A percentile compares a stretch with the other conserved stretches of the same genome.
Conservation (phyloP, 2,329 filamentous ascomycete genomes). For the Akanthomyces muscarius region DNA sequence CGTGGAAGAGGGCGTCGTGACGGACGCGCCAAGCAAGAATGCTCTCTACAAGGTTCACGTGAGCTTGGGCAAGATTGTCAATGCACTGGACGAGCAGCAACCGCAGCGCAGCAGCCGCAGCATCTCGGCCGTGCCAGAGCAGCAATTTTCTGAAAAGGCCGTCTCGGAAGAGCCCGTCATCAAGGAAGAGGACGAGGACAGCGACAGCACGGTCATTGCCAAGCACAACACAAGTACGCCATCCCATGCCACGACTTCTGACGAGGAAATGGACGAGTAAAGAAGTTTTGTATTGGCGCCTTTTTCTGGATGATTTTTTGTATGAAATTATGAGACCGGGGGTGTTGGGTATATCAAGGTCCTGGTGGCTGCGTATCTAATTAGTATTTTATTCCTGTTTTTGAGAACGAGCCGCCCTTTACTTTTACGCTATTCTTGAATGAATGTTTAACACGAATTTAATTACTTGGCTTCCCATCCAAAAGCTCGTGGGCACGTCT, state of each 20-base stretch:
- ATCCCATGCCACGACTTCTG: slow-evolving; percentile 16
- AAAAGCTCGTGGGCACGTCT: too few species aligned
- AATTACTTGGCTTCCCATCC: too few species aligned
- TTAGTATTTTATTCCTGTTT: too few species aligned
- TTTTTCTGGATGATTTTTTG: too few species aligned
- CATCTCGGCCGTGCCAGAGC: slow-evolving; percentile 35
- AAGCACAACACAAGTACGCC: slow-evolving; percentile 27
- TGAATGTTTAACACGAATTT: too few species aligned
- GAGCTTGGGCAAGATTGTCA: slow-evolving; percentile 63
- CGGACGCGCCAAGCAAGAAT: slow-evolving; percentile 59
- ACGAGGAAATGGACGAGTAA: slow-evolving; percentile 32
- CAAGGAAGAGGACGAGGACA: slow-evolving; percentile 46
- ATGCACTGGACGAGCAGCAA: slow-evolving; percentile 48
- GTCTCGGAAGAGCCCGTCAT: slow-evolving; percentile 41
- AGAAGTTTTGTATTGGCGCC: too few species aligned
- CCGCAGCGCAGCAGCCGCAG: slow-evolving; percentile 42
- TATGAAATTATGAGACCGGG: too few species aligned
- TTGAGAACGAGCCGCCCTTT: too few species aligned
- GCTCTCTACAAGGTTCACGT: slow-evolving; percentile 66
- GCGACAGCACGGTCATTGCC: slow-evolving; percentile 30
- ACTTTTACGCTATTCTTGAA: too few species aligned
- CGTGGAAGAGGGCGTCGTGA: slow-evolving; percentile 57
- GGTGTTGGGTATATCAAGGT: too few species aligned
- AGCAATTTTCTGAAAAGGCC: slow-evolving; percentile 33
- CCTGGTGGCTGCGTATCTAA: too few species aligned